Base-by-base conservation (phyloP, 1,284 basidiomycete genomes). In the Calocybe gambosa region DNA sequence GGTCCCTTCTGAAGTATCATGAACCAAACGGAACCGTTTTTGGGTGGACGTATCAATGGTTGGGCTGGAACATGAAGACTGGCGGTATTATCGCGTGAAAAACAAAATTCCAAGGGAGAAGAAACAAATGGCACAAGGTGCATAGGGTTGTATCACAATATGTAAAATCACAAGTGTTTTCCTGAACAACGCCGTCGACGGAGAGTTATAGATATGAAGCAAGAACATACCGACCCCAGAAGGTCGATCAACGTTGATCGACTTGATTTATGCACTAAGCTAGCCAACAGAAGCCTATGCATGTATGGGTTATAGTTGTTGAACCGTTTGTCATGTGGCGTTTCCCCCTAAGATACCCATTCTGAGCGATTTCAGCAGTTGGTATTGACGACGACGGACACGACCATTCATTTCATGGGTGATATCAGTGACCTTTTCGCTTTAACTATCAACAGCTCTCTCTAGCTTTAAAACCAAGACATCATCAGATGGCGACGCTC, bases 31-130 rank as follows among this genome's bases (percentile, higher is more conserved):
- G 66, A 1, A 60, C 57, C 3, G 63, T 74, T 4, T 67, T 70
- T 43, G 75, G 74, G 2, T 78, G 74, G 75, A 72, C 70, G 20
- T 73, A 72, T 44, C 73, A 74, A 45, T 62, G 68, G 47, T 54
- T 77, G 10, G 75, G 74, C 4, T 78, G 75, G 75, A 63, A 68
- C 41, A 66, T 74, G 66, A 60, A 51, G 12, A 60, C 59, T 42
- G 70, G 67, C 9, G 73, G 71, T 3, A 52, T 67, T 42, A 61
- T 68, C n/a, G 44, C 44, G n/a, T 48, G 26, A 44, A 5, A 3
- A 10, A 7, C 21, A 7, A 23, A n/a, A n/a, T n/a, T n/a, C n/a
- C n/a, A n/a, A n/a, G n/a, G n/a, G n/a, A n/a, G n/a, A n/a, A n/a
- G n/a, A n/a, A n/a, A n/a, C n/a, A n/a, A n/a, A n/a, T n/a, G n/a